phyloP scores from a whole-genome alignment of 495 filamentous ascomycete genomes.

The Tirmania nivea region DNA sequence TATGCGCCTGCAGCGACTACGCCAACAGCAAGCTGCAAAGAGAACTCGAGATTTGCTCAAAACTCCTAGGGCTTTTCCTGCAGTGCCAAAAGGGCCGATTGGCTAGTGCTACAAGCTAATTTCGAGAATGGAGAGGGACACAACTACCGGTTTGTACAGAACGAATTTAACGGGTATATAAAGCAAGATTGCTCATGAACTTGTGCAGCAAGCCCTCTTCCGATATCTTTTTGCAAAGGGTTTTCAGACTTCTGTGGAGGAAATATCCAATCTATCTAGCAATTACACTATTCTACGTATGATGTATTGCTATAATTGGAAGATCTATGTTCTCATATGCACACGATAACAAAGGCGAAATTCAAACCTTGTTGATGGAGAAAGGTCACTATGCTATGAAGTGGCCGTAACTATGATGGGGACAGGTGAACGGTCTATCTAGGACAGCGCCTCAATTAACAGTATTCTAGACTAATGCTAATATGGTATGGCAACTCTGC shows the following conservation, averaged over 20 bases:
- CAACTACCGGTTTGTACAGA: background rate
- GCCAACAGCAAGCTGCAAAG: background rate
- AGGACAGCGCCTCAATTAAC: no score
- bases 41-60: background rate
- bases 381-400: no score
- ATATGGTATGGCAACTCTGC: no score
- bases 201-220: background rate
- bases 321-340: no score
- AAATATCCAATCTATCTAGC: background rate
- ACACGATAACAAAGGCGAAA: no score
- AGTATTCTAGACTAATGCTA: no score
- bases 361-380: no score
- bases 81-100: background rate
- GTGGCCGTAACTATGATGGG: no score
- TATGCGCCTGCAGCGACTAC: background rate
- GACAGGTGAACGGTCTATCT: no score
- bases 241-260: background rate
- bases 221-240: background rate
- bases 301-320: no score
- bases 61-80: background rate
- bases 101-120: background rate
- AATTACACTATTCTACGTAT: no score
- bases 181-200: background rate
- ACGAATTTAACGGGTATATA: background rate
- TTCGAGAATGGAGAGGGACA: background rate